A percentile compares a stretch with the other conserved stretches of the same genome.
These are phyloP conservation scores for Pythium chondricola DNA, from an alignment of 352 stramenopile genomes.

Conservation along the genomic window DNA sequence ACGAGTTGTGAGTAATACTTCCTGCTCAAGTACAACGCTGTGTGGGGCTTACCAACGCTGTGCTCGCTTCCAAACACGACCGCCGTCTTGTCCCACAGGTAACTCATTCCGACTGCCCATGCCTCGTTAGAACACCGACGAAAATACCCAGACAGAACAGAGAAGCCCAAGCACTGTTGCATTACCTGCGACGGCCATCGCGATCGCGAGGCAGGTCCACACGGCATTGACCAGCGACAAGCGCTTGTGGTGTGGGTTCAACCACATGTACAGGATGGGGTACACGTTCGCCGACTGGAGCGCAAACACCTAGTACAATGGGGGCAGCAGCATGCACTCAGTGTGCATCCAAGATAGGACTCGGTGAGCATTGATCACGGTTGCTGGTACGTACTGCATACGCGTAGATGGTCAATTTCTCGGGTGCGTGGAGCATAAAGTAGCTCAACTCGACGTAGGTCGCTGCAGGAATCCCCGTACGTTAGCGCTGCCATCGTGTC, in stretches of 20 bases:
- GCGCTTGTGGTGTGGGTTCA: slow-evolving; percentile 38
- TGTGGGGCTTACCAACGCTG: slow-evolving; percentile 41
- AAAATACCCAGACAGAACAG: no score
- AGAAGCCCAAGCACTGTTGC: no score
- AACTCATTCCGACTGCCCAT: slow-evolving; percentile 29
- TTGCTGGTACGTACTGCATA: slow-evolving; percentile 31
- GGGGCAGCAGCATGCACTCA: no score
- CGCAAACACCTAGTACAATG: slow-evolving; percentile 61
- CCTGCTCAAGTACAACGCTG: no score
- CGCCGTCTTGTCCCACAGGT: slow-evolving; percentile 44
- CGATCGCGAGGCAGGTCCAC: slow-evolving; percentile 47
- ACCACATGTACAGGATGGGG: slow-evolving; percentile 57
- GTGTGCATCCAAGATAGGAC: background rate
- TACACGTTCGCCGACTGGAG: slow-evolving; percentile 68
- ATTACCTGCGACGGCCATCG: slow-evolving; percentile 23
- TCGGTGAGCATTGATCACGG: background rate
- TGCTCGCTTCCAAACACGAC: slow-evolving; percentile 31
- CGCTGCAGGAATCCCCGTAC: slow-evolving; percentile 18
- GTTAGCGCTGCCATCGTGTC: no score
- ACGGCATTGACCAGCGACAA: slow-evolving; percentile 35
- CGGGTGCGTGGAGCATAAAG: slow-evolving; percentile 47
- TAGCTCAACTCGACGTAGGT: slow-evolving; percentile 58
- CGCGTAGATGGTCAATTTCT: slow-evolving; percentile 57
- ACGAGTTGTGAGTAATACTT: background rate
- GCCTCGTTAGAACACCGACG: no score